Evolutionary conservation across 2,329 filamentous ascomycete genomes (phyloP), one percentile per base, ranked within the genome.

Genomic region (Epichloe glyceriae): DNA sequence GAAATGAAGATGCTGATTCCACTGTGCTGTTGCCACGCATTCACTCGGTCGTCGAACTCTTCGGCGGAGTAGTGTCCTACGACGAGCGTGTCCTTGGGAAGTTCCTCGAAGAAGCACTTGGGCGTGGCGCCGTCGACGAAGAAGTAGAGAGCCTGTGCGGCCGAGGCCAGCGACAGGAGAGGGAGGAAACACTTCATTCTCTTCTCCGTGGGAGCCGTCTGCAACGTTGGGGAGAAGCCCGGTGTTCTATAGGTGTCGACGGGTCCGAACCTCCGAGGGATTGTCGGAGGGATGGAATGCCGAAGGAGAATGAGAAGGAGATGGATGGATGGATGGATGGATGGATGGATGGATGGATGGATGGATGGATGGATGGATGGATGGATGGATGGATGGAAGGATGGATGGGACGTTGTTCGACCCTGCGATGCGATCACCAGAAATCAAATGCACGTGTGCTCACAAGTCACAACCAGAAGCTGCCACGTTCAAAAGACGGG

Each of bases 101-200:
- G 79, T 70, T 97, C 91, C 73, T 98, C 93, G 72, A 86, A 95
- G 81, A 98, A 98, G 73, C 93, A 98, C 73, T 94, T 96, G 59
- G 88, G 85, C 57, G 80, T 73, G 47, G 79, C 78, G 62, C 86
- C 87, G 67, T 97, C 89, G 68, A 97, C 83, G 75, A 86, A 97
- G 77, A 98, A 95, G 81, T 95, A 91, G 53, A 98, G 79, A 51
- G 90, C 89, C 65, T 89, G 85, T 55, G 85, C 81, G 53, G 77
- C 71, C 51, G 75, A 70, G 67, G 72, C 71, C 68, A 90, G 73
- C 54, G 84, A 75, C 62, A 88, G 74, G 58, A 88, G 69, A 53
- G 85, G 70, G 55, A 86, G 72, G 62, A 86, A 68, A 53, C 72
- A 64, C 66, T 75, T 78, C 80, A 84, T 84, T 43, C 57, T 70